Evolutionary conservation across 1,284 basidiomycete species (phyloP), one percentile per base, ranked within the genome.

Genomic region (Moesziomyces aphidis): DNA sequence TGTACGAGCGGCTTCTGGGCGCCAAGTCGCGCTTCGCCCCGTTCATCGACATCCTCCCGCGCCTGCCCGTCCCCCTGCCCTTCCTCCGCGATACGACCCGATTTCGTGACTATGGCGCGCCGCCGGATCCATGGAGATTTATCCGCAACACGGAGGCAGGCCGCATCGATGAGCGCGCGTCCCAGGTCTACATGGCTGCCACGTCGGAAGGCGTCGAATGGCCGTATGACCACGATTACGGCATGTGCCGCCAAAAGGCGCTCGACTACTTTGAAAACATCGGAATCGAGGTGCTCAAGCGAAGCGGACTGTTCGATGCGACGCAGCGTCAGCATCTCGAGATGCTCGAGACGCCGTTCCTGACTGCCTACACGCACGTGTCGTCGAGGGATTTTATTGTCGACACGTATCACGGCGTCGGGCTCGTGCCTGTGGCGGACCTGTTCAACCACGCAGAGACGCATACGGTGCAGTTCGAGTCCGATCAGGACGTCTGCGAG

Each of bases 331-430:
- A 57, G 23, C 66, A 68, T 50, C 43, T 68, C 19, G 65, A 73
- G 10, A 59, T 13, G 9, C 42, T 76, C n/a, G 52, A 59, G 22
- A 31, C 17, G 10, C 55, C 61, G 3, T 78, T 76, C 39, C 13
- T 69, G 24, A 63, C 53, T 15, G 74, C 77, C 1, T 79, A 76
- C 24, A 72, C 72, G 8, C 55, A 79, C 21, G 80, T 83, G 11
- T 76, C 74, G 15, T 76, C 71, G 50, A 66, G 82, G 15, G 76
- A 80, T 17, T 84, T 84, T 55, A 69, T 82, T 23, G 55, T 82
- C 1, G 79, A 84, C 48, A 36, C 77, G 3, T 77, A 61, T 26
- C 81, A 83, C 48, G 78, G 69, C 0, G 67, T 77, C 0, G 79
- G 58, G 15, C 48, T 83, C 53, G 79, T 81, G 5, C 80, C 81